Conservation (phyloP, 768 basidiomycete genomes). For the Imleria badia region DNA sequence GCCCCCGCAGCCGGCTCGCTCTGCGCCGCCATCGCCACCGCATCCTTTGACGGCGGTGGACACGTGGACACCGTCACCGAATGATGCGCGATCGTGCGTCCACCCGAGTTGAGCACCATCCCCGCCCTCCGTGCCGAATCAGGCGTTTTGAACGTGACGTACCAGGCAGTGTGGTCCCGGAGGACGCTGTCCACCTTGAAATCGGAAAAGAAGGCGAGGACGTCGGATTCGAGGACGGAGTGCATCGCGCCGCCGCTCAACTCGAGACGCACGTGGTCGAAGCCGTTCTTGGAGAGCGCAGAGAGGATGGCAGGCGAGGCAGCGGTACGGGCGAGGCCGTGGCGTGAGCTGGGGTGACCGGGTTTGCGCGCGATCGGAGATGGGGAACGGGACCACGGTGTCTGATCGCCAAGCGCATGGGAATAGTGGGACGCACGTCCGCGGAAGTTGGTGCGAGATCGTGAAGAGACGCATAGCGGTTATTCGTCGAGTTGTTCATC, state of each 20-base stretch:
- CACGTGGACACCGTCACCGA: constrained; percentile 54
- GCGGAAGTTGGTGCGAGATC: constrained; percentile 17
- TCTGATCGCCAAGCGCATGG: constrained; percentile 17
- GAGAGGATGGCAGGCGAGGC: constrained; percentile 30
- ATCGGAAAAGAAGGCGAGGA: constrained; percentile 63
- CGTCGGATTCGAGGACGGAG: constrained; percentile 62
- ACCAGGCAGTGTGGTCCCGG: constrained; percentile 70
- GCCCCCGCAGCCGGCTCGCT: constrained; percentile 30
- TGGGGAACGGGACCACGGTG: constrained; percentile 36
- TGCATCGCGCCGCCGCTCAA: constrained; percentile 45
- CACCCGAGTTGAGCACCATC: constrained; percentile 54
- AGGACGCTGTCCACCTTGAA: constrained; percentile 76
- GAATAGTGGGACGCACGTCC: constrained; percentile 27
- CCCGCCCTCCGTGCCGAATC: constrained; percentile 67
- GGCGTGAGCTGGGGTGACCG: constrained; percentile 31
- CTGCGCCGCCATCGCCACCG: constrained; percentile 31
- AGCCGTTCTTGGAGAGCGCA: constrained; percentile 59
- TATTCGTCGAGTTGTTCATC: constrained; percentile 25
- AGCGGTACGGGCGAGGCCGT: constrained; percentile 19
- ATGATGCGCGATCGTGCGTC: constrained; percentile 57
- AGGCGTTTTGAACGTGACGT: constrained; percentile 71
- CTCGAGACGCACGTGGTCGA: constrained; percentile 65
- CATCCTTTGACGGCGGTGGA: constrained; percentile 35
- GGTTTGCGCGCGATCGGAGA: constrained; percentile 43
- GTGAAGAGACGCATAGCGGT: constrained; percentile 22